Evolutionary conservation across 2,329 filamentous ascomycete genomes (phyloP), one percentile per base, ranked within the genome.

Genomic region (Aspergillaceae sp.): DNA sequence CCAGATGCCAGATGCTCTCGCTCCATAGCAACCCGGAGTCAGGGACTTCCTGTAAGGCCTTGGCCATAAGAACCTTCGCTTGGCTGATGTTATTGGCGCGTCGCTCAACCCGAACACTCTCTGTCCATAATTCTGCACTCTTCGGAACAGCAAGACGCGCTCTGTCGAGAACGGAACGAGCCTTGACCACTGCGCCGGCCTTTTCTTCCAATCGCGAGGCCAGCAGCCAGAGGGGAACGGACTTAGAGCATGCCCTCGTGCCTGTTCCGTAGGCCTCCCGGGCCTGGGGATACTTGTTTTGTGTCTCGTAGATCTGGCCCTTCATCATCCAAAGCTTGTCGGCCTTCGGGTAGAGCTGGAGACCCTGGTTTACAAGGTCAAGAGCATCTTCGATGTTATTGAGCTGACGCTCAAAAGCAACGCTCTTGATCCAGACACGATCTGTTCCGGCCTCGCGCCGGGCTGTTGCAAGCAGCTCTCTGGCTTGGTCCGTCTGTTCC

Each of bases 281-380:
- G 3, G 92, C 92, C 66, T 92, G 86, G 0, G 85, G 83, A 9
- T 85, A 71, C 69, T 88, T 89, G 56, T 79, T 83, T 41, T 89
- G 77, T 38, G 83, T 78, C 61, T 96, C 86, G 74, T 98, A 98
- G 51, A 97, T 92, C 63, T 98, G 92, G 0, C 94, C 92, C 70
- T 98, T 98, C 74, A 95, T 87, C 86, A 97, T 96, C 84, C 91
- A 96, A 27, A 98, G 76, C 69, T 97, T 97, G 44, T 87, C 78
- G 8, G 85, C 81, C 40, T 82, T 79, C 1, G 92, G 91, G 71
- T 94, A 98, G 7, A 87, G 77, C 54, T 90, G 84, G 33, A 98
- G 73, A 1, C 85, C 92, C 62, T 94, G 84, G 49, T 90, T 87
- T 38, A 87, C 87, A 7, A 98, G 81, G 58, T 94, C 86, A 9